Evolutionary conservation across 352 stramenopile genomes (phyloP).

Genomic region (Phytopythium mirpurense): DNA sequence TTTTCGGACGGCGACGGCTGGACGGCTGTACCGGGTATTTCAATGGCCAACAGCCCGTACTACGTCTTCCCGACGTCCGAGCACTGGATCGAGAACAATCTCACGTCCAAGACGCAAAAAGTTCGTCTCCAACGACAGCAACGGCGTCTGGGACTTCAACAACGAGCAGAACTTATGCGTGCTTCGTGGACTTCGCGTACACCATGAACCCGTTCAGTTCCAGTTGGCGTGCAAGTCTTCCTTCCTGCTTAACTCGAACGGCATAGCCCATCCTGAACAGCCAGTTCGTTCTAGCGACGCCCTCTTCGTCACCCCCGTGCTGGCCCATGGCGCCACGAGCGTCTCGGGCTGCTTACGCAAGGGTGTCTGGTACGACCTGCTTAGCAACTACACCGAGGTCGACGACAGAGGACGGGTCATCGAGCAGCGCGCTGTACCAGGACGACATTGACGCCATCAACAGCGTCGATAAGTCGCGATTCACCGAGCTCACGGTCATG

Average conservation of each 20-base stretch:
- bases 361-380: conserved; percentile 56
- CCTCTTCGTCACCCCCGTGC: conserved; percentile 49
- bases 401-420: conserved; percentile 11
- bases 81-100: conserved; percentile 32
- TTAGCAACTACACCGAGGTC: conserved; percentile 34
- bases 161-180: conserved; percentile 35
- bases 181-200: conserved; percentile 23
- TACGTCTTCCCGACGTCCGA: conserved; percentile 19
- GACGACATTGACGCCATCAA: conserved; percentile 22
- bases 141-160: conserved; percentile 43
- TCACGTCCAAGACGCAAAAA: conserved; percentile 28
- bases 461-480: background rate
- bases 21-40: conserved; percentile 24
- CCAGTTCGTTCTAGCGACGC: conserved; percentile 59
- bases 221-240: conserved; percentile 24
- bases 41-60: conserved; percentile 24
- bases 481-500: conserved; percentile 2
- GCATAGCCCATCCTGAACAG: conserved; percentile 35
- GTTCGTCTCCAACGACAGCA: conserved; percentile 48
- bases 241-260: conserved; percentile 57
- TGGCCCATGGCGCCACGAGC: conserved; percentile 36
- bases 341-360: conserved; percentile 39
- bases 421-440: conserved; percentile 44
- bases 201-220: conserved; percentile 35
- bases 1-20: conserved; percentile 24